Percentiles rank a stretch among this genome's conserved stretches.
Evolutionary conservation across 2,329 filamentous ascomycete species (phyloP).

Genomic region (Gremmenia infestans): DNA sequence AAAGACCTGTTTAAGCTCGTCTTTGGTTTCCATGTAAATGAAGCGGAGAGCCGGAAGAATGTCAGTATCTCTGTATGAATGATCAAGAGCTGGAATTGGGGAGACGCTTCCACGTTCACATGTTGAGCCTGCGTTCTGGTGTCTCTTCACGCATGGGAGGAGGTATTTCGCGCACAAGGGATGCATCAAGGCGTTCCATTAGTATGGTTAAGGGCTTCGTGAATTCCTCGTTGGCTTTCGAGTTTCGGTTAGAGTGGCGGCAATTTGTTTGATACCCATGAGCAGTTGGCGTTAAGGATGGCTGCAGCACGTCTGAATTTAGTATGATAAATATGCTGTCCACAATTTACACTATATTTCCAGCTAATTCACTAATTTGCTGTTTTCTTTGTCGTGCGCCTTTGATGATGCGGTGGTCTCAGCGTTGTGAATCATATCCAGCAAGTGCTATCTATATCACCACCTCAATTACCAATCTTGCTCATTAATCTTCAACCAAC

Average conservation of each 20-base stretch:
- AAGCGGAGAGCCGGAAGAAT: constrained; percentile 63
- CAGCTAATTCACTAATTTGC: neutral
- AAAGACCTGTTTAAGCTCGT: constrained; percentile 78
- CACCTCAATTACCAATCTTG: neutral
- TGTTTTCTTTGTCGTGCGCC: neutral
- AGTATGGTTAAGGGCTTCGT: neutral
- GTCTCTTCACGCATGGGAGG: neutral
- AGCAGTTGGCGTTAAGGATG: neutral
- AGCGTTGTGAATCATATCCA: neutral
- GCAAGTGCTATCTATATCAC: neutral
- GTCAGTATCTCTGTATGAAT: constrained; percentile 53
- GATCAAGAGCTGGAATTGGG: neutral
- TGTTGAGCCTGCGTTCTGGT: neutral
- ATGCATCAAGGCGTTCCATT: neutral
- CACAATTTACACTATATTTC: neutral
- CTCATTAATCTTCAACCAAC: neutral
- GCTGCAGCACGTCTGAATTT: neutral
- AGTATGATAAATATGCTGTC: neutral
- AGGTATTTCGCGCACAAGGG: neutral
- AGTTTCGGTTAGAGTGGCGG: neutral
- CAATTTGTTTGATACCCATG: neutral
- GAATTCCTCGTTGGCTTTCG: neutral
- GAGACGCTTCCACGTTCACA: neutral
- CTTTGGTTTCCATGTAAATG: constrained; percentile 78
- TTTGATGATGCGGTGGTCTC: neutral